Conservation (phyloP, 768 basidiomycete genomes). For the Glaciozyma antarctica region DNA sequence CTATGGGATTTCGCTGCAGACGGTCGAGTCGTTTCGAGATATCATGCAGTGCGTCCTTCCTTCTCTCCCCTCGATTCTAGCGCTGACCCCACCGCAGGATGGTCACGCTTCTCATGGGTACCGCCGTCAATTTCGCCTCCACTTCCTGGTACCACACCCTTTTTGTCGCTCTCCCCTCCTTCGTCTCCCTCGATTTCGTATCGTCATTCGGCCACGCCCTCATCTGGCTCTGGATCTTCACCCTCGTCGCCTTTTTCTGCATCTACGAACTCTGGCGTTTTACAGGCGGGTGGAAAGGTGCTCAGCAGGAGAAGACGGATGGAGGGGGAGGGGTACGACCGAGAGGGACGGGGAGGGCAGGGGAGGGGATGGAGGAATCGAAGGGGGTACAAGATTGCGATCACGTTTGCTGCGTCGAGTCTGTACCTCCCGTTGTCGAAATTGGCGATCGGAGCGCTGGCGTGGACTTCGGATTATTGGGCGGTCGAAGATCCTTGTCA, state of each 20-base stretch:
- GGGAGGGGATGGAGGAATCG: slow-evolving; percentile 43
- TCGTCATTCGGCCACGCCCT: slow-evolving; percentile 54
- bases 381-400: slow-evolving; percentile 50
- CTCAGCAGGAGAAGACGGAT: slow-evolving; percentile 9
- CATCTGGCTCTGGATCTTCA: slow-evolving; percentile 53
- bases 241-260: slow-evolving; percentile 48
- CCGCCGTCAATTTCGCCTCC: background rate
- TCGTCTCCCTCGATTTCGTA: slow-evolving; percentile 64
- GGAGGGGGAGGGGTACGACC: slow-evolving; percentile 33
- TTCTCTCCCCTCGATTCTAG: background rate
- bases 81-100: slow-evolving; percentile 8
- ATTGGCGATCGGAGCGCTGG: slow-evolving; percentile 63
- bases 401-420: slow-evolving; percentile 57
- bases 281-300: slow-evolving; percentile 39
- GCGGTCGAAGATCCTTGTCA: slow-evolving; percentile 21
- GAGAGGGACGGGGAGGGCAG: slow-evolving; percentile 43
- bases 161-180: slow-evolving; percentile 50
- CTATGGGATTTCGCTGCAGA: slow-evolving; percentile 23
- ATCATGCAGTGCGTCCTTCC: slow-evolving; percentile 27
- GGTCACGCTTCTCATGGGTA: slow-evolving; percentile 16
- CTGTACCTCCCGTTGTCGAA: slow-evolving; percentile 70
- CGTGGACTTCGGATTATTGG: slow-evolving; percentile 63
- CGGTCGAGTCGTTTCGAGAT: slow-evolving; percentile 31
- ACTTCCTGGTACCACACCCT: slow-evolving; percentile 8
- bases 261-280: slow-evolving; percentile 53